Evolutionary conservation across 345 rosid genomes (phyloP).

Genomic region (Salix viminalis): DNA sequence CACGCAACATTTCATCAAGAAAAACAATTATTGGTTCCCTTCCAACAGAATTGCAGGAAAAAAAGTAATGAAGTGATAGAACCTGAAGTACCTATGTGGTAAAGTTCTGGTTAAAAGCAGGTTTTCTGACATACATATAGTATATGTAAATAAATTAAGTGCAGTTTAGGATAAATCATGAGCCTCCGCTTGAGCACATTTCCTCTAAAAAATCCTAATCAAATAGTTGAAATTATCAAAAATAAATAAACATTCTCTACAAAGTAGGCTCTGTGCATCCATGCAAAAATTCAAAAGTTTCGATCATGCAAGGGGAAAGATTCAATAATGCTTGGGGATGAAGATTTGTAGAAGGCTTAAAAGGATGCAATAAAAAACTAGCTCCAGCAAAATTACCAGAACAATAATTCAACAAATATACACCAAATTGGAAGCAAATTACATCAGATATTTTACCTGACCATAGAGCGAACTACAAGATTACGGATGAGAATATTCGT

Average conservation of each 20-base stretch:
- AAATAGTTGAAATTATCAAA: neutral
- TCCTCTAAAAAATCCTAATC: neutral
- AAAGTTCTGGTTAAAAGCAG: neutral
- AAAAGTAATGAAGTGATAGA: too few species aligned
- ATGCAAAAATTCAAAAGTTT: neutral
- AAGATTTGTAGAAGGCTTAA: neutral
- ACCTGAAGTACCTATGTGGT: neutral
- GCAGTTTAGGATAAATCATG: neutral
- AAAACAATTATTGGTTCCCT: neutral
- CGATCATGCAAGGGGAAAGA: neutral
- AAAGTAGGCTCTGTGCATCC: neutral
- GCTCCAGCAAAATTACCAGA: neutral
- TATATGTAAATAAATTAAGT: neutral
- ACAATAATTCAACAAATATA: neutral
- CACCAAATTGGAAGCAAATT: neutral
- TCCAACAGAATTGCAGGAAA: neutral
- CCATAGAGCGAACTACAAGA: constrained; percentile 80
- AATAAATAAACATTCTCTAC: neutral
- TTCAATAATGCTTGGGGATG: neutral
- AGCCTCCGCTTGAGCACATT: neutral
- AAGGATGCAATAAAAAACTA: too few species aligned
- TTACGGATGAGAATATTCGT: constrained; percentile 78
- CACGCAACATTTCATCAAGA: neutral
- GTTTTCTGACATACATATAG: neutral
- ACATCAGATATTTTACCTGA: constrained; percentile 55